Base-by-base conservation (phyloP, 2,329 filamentous ascomycete species). In the Hymenoscyphus repandus region DNA sequence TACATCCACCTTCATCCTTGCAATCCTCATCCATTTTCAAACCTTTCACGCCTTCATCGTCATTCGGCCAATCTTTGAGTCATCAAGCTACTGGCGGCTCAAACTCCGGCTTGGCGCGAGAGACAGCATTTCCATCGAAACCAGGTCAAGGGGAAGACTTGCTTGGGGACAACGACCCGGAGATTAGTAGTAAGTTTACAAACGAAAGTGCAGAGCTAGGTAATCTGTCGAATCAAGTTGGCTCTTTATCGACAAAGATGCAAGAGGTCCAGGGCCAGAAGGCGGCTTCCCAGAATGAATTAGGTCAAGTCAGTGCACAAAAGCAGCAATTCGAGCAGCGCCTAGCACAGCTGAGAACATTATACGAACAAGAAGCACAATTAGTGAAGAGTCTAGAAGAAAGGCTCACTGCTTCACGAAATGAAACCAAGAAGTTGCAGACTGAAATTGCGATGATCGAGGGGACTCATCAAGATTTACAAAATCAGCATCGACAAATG, bases 201-300 rank as follows among this genome's bases (percentile, higher is more conserved):
- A 86, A 84, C 57, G 93, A 99, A 65, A 93, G 91, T 2, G 86
- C 88, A 0, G 93, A 99, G 68, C 77, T 99, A 51, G 93, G 91
- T 46, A 97, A 99, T 66, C 77, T 99, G 60, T 96, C 92, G 1
- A 97, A 95, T 67, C 93, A 97, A 68, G 90, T 99, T 57, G 85
- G 90, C 31, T 92, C 88, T 2, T 72, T 99, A 49, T 87, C 91
- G 0, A 95, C 86, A 64, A 90, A 99, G 71, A 96, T 95, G 83
- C 90, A 96, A 66, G 90, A 92, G 60, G 86, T 96, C 1, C 90
- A 95, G 66, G 82, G 78, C 32, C 92, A 96, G 70, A 86, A 90
- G 56, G 79, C 75, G 5, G 80, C 82, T 2, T 86, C 87, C 0
- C 90, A 96, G 68, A 85, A 86, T 57, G 89, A 96, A 52, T 72